Evolutionary conservation across 495 filamentous ascomycete genomes (phyloP).

Genomic region (Venustampulla echinocandica): DNA sequence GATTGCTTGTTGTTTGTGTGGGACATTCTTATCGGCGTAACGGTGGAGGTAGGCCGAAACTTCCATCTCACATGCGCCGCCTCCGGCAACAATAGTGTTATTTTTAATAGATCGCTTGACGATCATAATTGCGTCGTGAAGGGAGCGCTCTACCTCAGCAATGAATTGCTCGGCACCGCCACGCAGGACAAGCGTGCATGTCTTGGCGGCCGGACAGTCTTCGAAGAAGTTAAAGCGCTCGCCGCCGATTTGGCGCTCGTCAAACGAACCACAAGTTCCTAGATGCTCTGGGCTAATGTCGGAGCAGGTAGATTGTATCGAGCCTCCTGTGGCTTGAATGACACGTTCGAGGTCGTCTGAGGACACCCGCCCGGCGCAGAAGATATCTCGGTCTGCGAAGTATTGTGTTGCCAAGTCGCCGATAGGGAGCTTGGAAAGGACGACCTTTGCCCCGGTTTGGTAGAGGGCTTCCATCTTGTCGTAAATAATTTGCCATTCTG

Average conservation of each 20-base stretch:
- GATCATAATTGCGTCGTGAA: constrained; percentile 99
- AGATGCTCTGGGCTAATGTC: constrained; percentile 87
- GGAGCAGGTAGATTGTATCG: constrained; percentile 90
- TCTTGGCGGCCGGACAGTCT: constrained; percentile 89
- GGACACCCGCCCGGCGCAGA: constrained; percentile 91
- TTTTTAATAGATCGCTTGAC: constrained; percentile 95
- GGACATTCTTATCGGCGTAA: constrained; percentile 84
- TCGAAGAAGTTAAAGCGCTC: constrained; percentile 98
- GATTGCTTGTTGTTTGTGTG: constrained; percentile 91
- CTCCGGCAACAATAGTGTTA: constrained; percentile 87
- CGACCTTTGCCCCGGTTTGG: constrained; percentile 91
- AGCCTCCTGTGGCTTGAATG: constrained; percentile 85
- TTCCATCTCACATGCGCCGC: constrained; percentile 95
- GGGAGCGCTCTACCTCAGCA: constrained; percentile 90
- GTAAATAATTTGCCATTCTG: constrained; percentile 99
- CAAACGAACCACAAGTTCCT: constrained; percentile 82
- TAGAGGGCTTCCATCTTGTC: constrained; percentile 93
- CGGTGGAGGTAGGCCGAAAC: constrained; percentile 84
- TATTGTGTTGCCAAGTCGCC: constrained; percentile 96
- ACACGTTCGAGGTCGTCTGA: constrained; percentile 94
- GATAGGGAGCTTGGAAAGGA: constrained; percentile 94
- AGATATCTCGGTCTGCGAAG: constrained; percentile 96
- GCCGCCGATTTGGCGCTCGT: constrained; percentile 93
- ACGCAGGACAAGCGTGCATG: constrained; percentile 89
- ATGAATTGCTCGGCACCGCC: constrained; percentile 99